Conservation (phyloP, 805 yeast species). For the Saccharomyces paradoxus region DNA sequence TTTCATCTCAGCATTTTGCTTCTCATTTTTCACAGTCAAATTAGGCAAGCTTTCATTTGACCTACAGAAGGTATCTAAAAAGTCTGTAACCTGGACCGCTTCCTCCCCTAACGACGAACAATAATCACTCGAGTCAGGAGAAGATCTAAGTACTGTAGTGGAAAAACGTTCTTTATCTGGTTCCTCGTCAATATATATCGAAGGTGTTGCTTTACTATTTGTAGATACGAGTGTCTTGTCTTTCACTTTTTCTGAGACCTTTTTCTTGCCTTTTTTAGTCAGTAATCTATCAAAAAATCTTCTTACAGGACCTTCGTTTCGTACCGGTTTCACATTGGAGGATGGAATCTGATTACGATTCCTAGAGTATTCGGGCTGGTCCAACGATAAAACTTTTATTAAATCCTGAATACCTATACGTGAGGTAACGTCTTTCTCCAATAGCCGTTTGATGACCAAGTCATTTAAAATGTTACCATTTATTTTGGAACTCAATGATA, state of each 20-base stretch:
- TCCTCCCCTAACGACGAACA: constrained; percentile 16
- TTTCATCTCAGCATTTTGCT: neutral
- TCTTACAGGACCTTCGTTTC: neutral
- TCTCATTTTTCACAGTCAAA: neutral
- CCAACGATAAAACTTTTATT: neutral
- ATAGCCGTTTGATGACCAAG: constrained; percentile 13
- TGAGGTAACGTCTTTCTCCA: neutral
- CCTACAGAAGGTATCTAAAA: constrained; percentile 8
- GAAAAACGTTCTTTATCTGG: neutral
- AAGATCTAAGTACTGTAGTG: neutral
- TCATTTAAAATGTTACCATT: constrained; percentile 13
- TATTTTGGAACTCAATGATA: constrained; percentile 7
- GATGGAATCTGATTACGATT: neutral
- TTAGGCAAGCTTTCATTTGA: neutral
- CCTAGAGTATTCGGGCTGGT: neutral
- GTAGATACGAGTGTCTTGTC: neutral
- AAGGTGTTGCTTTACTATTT: neutral
- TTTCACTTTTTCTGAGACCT: neutral
- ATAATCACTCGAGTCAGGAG: constrained; percentile 4
- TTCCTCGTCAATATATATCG: neutral
- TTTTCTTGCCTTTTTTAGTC: neutral
- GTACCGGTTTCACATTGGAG: neutral
- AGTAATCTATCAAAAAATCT: neutral
- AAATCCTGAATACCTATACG: neutral
- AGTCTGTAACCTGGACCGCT: constrained; percentile 17